A percentile compares a stretch with the other conserved stretches of the same genome.
Conservation (phyloP, 305 asterid genomes). For the Fraxinus xanthoxyloides region DNA sequence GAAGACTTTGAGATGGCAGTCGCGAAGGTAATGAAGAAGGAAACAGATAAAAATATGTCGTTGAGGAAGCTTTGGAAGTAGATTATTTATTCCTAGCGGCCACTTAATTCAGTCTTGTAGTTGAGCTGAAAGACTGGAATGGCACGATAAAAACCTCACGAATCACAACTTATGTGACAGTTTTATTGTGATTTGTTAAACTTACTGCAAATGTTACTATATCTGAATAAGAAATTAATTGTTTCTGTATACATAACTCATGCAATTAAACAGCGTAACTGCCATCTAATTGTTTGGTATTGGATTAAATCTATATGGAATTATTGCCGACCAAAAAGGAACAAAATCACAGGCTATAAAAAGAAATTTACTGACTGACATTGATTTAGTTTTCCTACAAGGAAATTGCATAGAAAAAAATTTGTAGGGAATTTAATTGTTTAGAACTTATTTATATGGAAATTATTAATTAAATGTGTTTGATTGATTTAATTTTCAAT, state of each 20-base stretch:
- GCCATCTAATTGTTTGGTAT: constrained; percentile 16
- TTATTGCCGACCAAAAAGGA: constrained; percentile 41
- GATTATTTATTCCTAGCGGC: background rate
- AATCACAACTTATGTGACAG: background rate
- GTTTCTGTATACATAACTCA: background rate
- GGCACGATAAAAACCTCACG: background rate
- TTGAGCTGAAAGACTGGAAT: background rate
- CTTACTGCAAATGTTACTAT: background rate
- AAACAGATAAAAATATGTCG: constrained; percentile 88
- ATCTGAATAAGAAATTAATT: background rate
- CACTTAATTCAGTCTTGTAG: background rate
- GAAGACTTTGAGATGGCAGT: constrained; percentile 99
- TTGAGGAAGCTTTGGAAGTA: constrained; percentile 93
- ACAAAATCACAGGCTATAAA: constrained; percentile 12
- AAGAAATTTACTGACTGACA: background rate
- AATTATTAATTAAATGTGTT: no score
- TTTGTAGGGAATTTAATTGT: no score
- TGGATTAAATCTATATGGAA: constrained; percentile 15
- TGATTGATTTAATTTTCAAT: no score
- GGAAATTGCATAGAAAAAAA: no score
- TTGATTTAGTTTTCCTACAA: no score
- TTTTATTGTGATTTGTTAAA: background rate
- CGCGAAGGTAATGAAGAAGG: constrained; percentile 96
- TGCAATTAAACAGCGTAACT: background rate
- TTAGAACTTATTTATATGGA: no score